Percentiles rank a stretch among this genome's conserved stretches.
Evolutionary conservation across 768 basidiomycete genomes (phyloP).

Genomic region (Sarcodon aspratus): DNA sequence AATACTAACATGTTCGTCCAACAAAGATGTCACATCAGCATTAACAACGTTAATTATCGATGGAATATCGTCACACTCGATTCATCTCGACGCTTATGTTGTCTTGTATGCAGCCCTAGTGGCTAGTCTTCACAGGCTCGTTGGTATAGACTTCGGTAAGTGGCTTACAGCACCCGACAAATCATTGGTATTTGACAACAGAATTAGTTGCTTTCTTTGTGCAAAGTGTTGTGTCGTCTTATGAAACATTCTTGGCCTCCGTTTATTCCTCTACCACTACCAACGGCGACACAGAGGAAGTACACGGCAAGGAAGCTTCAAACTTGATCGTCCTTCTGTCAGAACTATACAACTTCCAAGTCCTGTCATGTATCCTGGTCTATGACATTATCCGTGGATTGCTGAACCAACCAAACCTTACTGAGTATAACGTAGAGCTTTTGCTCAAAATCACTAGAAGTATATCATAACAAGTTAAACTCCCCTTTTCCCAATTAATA

Average conservation of each 20-base stretch:
- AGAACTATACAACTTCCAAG: constrained; percentile 94
- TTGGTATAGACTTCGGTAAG: constrained; percentile 85
- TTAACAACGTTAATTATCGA: constrained; percentile 68
- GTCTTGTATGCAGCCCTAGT: constrained; percentile 82
- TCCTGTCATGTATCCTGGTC: constrained; percentile 78
- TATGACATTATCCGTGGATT: constrained; percentile 83
- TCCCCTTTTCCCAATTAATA: not conserved
- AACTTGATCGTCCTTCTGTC: constrained; percentile 83
- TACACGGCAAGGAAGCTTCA: constrained; percentile 74
- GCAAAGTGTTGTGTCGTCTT: constrained; percentile 56
- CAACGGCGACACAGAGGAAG: constrained; percentile 12
- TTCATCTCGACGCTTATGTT: constrained; percentile 81
- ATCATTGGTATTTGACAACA: not conserved
- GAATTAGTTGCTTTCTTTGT: constrained; percentile 69
- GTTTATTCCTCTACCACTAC: constrained; percentile 11
- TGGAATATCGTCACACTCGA: constrained; percentile 70
- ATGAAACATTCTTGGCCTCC: constrained; percentile 43
- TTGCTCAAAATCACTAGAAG: constrained; percentile 78
- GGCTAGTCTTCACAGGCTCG: constrained; percentile 64
- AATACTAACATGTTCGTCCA: not conserved
- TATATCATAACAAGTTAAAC: constrained; percentile 23
- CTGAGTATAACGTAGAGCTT: constrained; percentile 78
- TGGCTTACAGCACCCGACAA: not conserved
- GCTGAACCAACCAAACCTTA: constrained; percentile 41
- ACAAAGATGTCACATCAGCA: constrained; percentile 69